A percentile compares a stretch with the other conserved stretches of the same genome.
These are phyloP conservation scores for Artemisia annua DNA, from an alignment of 129 eudicot species.

Conservation along the genomic window DNA sequence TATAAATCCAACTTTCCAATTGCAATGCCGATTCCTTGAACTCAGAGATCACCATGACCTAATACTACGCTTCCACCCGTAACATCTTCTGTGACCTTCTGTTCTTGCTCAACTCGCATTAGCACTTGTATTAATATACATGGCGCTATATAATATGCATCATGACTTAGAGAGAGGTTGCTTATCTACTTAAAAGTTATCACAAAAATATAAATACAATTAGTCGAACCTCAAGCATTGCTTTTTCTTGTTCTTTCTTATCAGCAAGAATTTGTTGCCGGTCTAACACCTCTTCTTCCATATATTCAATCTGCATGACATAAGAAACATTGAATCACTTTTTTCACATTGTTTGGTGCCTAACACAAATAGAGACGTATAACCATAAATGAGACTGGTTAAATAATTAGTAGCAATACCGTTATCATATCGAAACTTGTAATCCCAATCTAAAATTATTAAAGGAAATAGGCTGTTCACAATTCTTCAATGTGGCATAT, in stretches of 20 bases:
- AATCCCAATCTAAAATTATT: too few species aligned
- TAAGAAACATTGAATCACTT: conserved; percentile 5
- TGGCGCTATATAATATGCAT: conserved; percentile 14
- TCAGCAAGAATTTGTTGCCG: conserved; percentile 65
- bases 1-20: too few species aligned
- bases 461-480: too few species aligned
- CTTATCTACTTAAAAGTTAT: neutral
- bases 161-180: conserved; percentile 13
- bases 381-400: too few species aligned
- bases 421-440: too few species aligned
- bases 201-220: neutral
- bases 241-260: conserved; percentile 75
- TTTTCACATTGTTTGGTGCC: conserved; percentile 16
- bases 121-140: conserved; percentile 53
- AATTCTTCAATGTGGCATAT: too few species aligned
- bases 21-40: too few species aligned
- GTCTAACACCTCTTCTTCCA: conserved; percentile 72
- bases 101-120: conserved; percentile 95
- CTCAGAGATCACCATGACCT: too few species aligned
- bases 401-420: too few species aligned
- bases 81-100: conserved; percentile 81
- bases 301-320: conserved; percentile 61
- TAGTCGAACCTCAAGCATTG: conserved; percentile 78
- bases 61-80: too few species aligned
- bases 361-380: neutral